Conservation (phyloP, 495 filamentous ascomycete species). For the Chaetomium fimeti region DNA sequence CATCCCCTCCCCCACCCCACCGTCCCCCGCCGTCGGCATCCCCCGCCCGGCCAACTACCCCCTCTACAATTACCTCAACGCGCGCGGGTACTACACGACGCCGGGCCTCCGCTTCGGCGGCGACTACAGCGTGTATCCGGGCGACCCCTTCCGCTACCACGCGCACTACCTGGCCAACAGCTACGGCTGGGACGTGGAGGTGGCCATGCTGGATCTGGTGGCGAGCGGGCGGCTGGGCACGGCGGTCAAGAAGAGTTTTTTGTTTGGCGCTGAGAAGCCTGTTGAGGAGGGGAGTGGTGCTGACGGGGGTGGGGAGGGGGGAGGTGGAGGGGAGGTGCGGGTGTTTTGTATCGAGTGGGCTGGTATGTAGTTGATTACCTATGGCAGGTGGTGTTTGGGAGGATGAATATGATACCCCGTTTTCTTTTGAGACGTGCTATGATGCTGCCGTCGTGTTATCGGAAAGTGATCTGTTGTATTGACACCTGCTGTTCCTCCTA, state of each 20-base stretch:
- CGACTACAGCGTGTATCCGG: conserved; percentile 90
- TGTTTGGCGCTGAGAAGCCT: conserved; percentile 65
- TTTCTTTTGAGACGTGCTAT: neutral
- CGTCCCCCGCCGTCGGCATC: conserved; percentile 38
- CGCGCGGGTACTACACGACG: conserved; percentile 76
- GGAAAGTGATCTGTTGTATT: neutral
- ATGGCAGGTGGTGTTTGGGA: neutral
- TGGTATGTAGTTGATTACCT: conserved; percentile 30
- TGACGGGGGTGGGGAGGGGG: neutral
- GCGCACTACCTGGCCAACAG: conserved; percentile 82
- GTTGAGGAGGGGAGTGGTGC: neutral
- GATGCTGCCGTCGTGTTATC: neutral
- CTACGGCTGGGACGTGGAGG: conserved; percentile 80
- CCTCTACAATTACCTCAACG: conserved; percentile 75
- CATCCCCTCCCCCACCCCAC: conserved; percentile 34
- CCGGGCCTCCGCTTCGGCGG: conserved; percentile 94
- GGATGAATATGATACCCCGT: conserved; percentile 10
- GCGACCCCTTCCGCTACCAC: conserved; percentile 91
- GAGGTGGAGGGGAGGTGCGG: conserved; percentile 24
- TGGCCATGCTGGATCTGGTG: conserved; percentile 78
- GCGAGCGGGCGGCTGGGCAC: conserved; percentile 85
- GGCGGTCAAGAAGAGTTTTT: conserved; percentile 90
- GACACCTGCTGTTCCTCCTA: neutral
- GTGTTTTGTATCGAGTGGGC: conserved; percentile 42
- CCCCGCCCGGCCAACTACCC: conserved; percentile 48